Evolutionary conservation across 805 yeast genomes (phyloP).

Genomic region (Yarrowia sp.): DNA sequence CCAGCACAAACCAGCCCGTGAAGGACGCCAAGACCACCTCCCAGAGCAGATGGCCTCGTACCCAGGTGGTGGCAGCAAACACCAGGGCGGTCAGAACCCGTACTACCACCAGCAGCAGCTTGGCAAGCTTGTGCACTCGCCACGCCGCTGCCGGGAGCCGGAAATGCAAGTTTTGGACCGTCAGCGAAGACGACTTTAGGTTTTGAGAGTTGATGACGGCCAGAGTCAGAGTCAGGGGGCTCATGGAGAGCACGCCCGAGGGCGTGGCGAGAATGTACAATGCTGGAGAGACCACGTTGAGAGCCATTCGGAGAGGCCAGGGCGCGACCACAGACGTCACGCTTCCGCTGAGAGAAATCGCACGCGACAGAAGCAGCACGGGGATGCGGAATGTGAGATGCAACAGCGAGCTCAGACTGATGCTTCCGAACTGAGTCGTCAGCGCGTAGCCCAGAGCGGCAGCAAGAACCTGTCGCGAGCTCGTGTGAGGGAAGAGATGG

Average conservation of each 20-base stretch:
- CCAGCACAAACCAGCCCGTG: conserved; percentile 45
- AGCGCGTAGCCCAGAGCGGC: conserved; percentile 36
- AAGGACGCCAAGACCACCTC: conserved; percentile 43
- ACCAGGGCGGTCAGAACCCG: conserved; percentile 40
- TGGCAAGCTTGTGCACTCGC: conserved; percentile 42
- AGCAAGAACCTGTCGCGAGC: conserved; percentile 31
- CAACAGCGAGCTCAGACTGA: conserved; percentile 39
- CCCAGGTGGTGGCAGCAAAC: conserved; percentile 44
- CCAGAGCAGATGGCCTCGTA: conserved; percentile 38
- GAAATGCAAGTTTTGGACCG: conserved; percentile 31
- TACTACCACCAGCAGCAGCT: conserved; percentile 41
- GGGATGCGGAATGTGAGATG: conserved; percentile 40
- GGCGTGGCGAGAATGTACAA: conserved; percentile 35
- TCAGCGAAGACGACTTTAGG: conserved; percentile 39
- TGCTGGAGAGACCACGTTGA: conserved; percentile 6
- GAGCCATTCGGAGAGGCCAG: conserved; percentile 29
- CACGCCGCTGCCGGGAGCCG: conserved; percentile 32
- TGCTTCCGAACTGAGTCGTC: conserved; percentile 40
- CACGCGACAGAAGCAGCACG: conserved; percentile 39
- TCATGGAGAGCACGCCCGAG: conserved; percentile 36
- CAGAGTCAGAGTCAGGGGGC: conserved; percentile 42
- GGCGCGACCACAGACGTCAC: background rate
- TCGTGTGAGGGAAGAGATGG: conserved; percentile 31
- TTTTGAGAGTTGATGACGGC: conserved; percentile 40
- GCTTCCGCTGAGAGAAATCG: conserved; percentile 22